These are phyloP conservation scores for Nadsonia commutata DNA, from an alignment of 1,139 yeast genomes.

Conservation along the genomic window DNA sequence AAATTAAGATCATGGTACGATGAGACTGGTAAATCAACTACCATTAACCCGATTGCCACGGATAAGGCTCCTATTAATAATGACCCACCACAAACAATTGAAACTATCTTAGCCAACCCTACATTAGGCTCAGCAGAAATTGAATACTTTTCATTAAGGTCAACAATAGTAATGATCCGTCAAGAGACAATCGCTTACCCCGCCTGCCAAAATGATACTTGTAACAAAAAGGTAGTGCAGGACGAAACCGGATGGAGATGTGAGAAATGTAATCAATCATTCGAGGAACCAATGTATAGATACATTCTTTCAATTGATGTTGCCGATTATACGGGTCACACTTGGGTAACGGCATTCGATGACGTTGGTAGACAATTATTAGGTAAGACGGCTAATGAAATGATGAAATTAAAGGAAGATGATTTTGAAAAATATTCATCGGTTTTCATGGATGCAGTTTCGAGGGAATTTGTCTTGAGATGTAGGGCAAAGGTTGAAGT, in stretches of 20 bases:
- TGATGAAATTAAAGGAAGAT: conserved; percentile 36
- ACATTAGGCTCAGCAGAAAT: conserved; percentile 55
- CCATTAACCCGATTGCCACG: conserved; percentile 20
- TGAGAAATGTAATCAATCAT: conserved; percentile 70
- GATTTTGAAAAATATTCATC: conserved; percentile 34
- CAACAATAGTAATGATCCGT: conserved; percentile 54
- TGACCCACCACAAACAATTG: conserved; percentile 35
- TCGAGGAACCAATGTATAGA: conserved; percentile 58
- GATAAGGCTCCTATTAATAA: conserved; percentile 22
- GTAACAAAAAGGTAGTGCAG: conserved; percentile 73
- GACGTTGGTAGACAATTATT: conserved; percentile 61
- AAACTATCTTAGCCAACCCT: conserved; percentile 31
- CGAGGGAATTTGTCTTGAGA: conserved; percentile 57
- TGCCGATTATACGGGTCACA: conserved; percentile 65
- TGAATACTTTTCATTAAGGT: conserved; percentile 65
- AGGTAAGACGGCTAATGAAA: conserved; percentile 56
- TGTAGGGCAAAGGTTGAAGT: conserved; percentile 72
- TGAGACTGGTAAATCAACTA: conserved; percentile 50
- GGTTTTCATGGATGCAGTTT: conserved; percentile 35
- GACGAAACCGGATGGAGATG: conserved; percentile 74
- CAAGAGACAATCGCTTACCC: conserved; percentile 76
- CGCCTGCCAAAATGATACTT: conserved; percentile 59
- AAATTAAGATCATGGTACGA: conserved; percentile 92
- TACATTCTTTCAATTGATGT: conserved; percentile 61
- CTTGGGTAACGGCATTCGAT: conserved; percentile 82